Percentiles rank a stretch among this genome's conserved stretches.
Conservation (phyloP, 139 green algal species). For the Prasinococcaceae sp. region DNA sequence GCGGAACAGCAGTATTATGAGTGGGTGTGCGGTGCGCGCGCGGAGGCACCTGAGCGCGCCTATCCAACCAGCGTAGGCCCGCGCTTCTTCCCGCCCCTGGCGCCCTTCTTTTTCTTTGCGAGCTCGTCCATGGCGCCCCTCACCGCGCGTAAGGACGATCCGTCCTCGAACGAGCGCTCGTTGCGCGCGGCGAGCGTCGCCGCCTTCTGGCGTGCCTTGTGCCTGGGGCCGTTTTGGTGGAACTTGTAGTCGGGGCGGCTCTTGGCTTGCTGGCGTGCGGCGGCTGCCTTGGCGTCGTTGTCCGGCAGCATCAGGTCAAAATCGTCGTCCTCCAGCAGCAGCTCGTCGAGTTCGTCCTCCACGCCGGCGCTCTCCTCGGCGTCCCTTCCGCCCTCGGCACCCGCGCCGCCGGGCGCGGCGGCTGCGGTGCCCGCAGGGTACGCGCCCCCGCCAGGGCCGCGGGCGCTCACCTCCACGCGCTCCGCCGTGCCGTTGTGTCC, state of each 20-base stretch:
- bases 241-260: constrained; percentile 14
- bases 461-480: neutral
- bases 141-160: too few species aligned
- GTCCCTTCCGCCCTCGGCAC: neutral
- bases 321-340: neutral
- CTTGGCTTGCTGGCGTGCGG: too few species aligned
- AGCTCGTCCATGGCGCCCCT: too few species aligned
- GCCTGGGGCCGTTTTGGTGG: constrained; percentile 10
- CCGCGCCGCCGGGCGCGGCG: neutral
- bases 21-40: too few species aligned
- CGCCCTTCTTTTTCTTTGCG: too few species aligned
- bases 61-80: too few species aligned
- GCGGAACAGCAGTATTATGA: too few species aligned
- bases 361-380: neutral
- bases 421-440: neutral
- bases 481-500: neutral
- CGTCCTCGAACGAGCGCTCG: too few species aligned
- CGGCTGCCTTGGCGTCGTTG: neutral
- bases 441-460: neutral
- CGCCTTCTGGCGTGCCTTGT: constrained; percentile 8
- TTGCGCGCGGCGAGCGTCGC: too few species aligned
- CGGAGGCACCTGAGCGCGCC: too few species aligned
- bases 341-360: constrained; percentile 2
- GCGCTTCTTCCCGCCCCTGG: too few species aligned
- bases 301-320: neutral